Evolutionary conservation across 2,329 filamentous ascomycete species (phyloP), one percentile per base, ranked within the genome.

Genomic region (Fusarium anthophilum): DNA sequence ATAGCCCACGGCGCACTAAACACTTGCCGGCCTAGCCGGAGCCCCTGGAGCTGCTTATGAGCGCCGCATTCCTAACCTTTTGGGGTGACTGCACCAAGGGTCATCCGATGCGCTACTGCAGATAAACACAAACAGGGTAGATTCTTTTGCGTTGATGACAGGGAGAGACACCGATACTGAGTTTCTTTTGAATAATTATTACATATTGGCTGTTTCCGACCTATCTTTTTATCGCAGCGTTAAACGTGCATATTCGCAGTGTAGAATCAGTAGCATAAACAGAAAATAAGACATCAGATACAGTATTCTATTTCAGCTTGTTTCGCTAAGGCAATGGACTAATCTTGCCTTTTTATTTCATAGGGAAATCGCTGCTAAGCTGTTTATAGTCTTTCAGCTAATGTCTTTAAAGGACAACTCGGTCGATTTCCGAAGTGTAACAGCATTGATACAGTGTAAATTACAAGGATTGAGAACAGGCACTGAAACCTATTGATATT

Each of bases 41-140:
- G 26, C 37, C 37, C 37, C 26, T 41, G 37, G 20, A n/a, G 26
- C 15, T 43, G 53, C 53, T 32, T 18, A 18, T 55, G 35, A 43
- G 26, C 53, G 37, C 26, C 37, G 26, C 37, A 30, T n/a, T 41
- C 14, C 20, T 43, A 43, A 30, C 37, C 37, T 24, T 43, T 55
- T 43, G 37, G 28, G 22, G 11, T 30, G 35, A 17, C 37, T 30
- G 22, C 22, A 30, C 15, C 53, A 55, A 43, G 53, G 26, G 37
- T 43, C 24, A n/a, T 55, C 53, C 53, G 53, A 55, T 55, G 15
- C 53, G 37, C 53, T 55, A 55, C 53, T 43, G 37, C 37, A 55
- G 12, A 30, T 7, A 3, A 41, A 30, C 37, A n/a, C 11, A 43
- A 55, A 30, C 26, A 55, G 17, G 15, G 15, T 30, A 26, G 51